Conservation (phyloP, 805 yeast genomes). For the Candida namnaoensis region DNA sequence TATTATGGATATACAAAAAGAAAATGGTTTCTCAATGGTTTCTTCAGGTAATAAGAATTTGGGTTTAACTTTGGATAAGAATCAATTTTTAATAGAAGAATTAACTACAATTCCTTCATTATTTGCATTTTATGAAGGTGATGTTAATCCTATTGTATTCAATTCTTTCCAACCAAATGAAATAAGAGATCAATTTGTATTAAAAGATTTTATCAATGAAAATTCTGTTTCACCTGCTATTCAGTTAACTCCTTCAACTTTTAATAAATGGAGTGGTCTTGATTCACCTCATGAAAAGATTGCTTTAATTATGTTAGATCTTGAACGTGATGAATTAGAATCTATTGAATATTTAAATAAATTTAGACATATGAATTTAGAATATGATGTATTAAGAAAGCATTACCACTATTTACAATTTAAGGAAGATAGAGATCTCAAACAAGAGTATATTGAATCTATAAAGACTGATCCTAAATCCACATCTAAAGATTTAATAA, state of each 20-base stretch:
- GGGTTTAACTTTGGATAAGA: conserved; percentile 28
- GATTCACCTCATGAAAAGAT: neutral
- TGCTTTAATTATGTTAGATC: neutral
- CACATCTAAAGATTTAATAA: conserved; percentile 26
- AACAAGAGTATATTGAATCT: conserved; percentile 1
- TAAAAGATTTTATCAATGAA: conserved; percentile 39
- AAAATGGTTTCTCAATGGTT: conserved; percentile 23
- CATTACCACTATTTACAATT: conserved; percentile 28
- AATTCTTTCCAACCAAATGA: conserved; percentile 61
- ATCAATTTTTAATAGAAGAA: conserved; percentile 39
- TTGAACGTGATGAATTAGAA: neutral
- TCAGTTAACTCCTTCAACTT: conserved; percentile 35
- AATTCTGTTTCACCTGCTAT: conserved; percentile 42
- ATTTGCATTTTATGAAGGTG: conserved; percentile 49
- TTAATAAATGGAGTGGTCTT: conserved; percentile 1
- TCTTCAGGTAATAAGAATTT: conserved; percentile 35
- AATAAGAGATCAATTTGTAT: conserved; percentile 37
- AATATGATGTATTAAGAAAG: conserved; percentile 36
- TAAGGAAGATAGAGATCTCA: conserved; percentile 7
- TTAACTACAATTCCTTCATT: conserved; percentile 56
- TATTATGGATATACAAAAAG: conserved; percentile 31
- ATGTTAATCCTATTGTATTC: conserved; percentile 40
- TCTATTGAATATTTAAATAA: neutral
- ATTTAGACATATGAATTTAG: conserved; percentile 8
- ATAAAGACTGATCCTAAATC: conserved; percentile 36